phyloP scores from a whole-genome alignment of 1,284 basidiomycete species.

The Cutaneotrichosporon sp. region DNA sequence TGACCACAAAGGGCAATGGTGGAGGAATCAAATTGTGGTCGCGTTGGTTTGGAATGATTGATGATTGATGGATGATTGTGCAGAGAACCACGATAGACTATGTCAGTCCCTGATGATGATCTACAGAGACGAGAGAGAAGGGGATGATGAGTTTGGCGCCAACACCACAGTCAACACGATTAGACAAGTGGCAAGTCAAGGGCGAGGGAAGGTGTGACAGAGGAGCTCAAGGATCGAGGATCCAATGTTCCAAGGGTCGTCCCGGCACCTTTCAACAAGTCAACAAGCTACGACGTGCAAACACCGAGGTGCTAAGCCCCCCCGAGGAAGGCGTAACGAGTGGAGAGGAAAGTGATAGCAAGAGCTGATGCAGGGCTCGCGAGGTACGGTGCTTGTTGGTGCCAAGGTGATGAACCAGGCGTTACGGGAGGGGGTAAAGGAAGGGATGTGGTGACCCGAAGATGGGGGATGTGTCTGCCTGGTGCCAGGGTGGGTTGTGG shows the following conservation, averaged over 20 bases:
- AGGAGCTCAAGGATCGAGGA: not conserved
- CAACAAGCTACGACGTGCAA: not conserved
- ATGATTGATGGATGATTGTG: constrained; percentile 9
- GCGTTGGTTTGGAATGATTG: constrained; percentile 5
- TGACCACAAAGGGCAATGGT: not conserved
- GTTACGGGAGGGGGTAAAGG: not conserved
- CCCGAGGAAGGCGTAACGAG: not conserved
- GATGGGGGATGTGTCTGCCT: not conserved
- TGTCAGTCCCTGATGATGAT: constrained; percentile 12
- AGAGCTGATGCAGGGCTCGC: not conserved
- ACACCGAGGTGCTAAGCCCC: not conserved
- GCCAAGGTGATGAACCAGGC: not conserved
- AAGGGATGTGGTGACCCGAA: not conserved
- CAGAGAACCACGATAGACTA: not conserved
- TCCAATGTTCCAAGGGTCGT: not conserved
- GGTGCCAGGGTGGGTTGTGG: not conserved
- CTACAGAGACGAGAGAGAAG: not conserved
- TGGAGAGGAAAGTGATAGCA: not conserved
- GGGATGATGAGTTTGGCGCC: not conserved
- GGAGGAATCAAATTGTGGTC: not conserved
- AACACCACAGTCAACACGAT: not conserved
- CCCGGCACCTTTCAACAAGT: not conserved
- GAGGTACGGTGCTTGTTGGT: not conserved
- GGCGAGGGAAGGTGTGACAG: not conserved
- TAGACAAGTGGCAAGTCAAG: not conserved